Base-by-base conservation (phyloP, 2,329 filamentous ascomycete species). In the Magnaporthales sp. region DNA sequence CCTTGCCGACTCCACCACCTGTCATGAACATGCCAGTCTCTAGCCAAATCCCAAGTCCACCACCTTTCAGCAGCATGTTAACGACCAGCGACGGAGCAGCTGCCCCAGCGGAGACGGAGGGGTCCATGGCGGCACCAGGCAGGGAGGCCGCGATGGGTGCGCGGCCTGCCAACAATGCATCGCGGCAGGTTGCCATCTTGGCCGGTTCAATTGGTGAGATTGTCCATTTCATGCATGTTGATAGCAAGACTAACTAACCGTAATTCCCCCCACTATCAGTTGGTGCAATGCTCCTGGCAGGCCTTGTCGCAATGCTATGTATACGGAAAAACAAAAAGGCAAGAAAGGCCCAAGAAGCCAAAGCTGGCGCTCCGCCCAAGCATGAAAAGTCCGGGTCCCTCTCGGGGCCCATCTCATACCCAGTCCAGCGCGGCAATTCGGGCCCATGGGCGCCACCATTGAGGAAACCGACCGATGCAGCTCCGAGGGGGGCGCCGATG, bases 311-410 rank as follows among this genome's bases (percentile, higher is more conserved):
- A 11, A 38, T 63, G 30, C 26, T 63, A 11, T 63, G 32, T 3
- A 27, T 63, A 13, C 62, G 62, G 30, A 46, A 63, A 26, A 63
- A 26, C 7, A 63, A 63, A 27, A 51, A 63, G 31, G 62, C 32
- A 13, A 63, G 26, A 24, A 29, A 63, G 13, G 30, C 62, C 19
- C 54, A 19, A 4, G 9, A 58, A 13, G 22, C 54, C 0, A 15
- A 58, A 4, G 62, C 30, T n/a, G n/a, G 38, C 7, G 31, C 24
- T 7, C n/a, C 30, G n/a, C 30, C 62, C 30, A 63, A 32, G 38
- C 62, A 58, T 19, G 6, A 15, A 26, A 58, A 58, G 54, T 15
- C 62, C 24, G 31, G 38, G n/a, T 63, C 38, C 32, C 46, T 63
- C 32, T 63, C 62, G n/a, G 31, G 62, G 0, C 27, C 62, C 32